These are phyloP conservation scores for Verbena officinalis DNA, from an alignment of 257 asterid species.

Conservation along the genomic window DNA sequence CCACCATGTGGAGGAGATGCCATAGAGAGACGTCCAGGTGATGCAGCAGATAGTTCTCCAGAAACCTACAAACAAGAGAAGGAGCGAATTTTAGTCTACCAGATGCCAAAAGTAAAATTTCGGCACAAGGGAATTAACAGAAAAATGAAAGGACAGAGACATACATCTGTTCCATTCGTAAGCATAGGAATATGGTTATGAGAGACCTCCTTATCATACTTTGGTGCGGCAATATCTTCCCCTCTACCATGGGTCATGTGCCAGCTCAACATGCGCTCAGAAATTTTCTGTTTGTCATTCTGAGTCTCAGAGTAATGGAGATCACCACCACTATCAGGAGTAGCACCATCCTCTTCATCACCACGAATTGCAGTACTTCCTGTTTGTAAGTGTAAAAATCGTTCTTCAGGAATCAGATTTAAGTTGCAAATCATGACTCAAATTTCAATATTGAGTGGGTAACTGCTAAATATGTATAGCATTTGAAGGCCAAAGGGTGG, in stretches of 20 bases:
- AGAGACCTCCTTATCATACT: slow-evolving; percentile 78
- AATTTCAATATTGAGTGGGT: slow-evolving; percentile 2
- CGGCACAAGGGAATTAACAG: slow-evolving; percentile 28
- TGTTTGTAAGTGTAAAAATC: slow-evolving; percentile 30
- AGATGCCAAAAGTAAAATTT: slow-evolving; percentile 9
- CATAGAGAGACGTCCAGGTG: slow-evolving; percentile 87
- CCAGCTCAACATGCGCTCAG: slow-evolving; percentile 87
- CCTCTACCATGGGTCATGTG: slow-evolving; percentile 64
- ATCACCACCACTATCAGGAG: slow-evolving; percentile 55
- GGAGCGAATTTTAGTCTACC: slow-evolving; percentile 20
- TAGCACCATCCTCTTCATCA: slow-evolving; percentile 60
- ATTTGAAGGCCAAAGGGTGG: slow-evolving; percentile 14
- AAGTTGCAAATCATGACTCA: slow-evolving; percentile 19
- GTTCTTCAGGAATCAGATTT: slow-evolving; percentile 15
- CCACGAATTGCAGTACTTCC: slow-evolving; percentile 84
- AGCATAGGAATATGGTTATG: slow-evolving; percentile 86
- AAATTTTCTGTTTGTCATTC: slow-evolving; percentile 61
- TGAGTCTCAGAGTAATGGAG: slow-evolving; percentile 49
- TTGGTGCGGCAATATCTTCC: slow-evolving; percentile 63
- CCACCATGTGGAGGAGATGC: slow-evolving; percentile 82
- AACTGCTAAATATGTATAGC: neutral
- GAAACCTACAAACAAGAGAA: slow-evolving; percentile 57
- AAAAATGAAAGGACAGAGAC: slow-evolving; percentile 37
- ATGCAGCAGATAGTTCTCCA: slow-evolving; percentile 93
- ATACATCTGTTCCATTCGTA: slow-evolving; percentile 88